Base-by-base conservation (phyloP, 1,139 yeast species). In the Zygoascus sp. region DNA sequence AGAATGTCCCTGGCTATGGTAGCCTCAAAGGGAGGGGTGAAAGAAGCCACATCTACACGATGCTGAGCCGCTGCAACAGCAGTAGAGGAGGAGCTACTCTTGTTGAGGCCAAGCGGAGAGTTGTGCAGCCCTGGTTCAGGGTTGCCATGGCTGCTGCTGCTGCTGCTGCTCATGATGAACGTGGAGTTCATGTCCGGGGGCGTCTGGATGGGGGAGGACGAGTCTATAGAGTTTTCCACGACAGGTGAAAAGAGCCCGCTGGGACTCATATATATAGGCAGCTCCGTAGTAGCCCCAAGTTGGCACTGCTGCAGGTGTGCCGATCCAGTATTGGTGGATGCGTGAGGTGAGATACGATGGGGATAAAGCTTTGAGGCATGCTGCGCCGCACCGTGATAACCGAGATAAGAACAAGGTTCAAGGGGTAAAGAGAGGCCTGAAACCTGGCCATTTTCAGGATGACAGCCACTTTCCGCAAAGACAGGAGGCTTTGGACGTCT, bases 331-430 rank as follows among this genome's bases (percentile, higher is more conserved):
- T 21, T 27, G n/a, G 39, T 35, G 27, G 27, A 6, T n/a, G 11
- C 10, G 15, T 7, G 3, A 15, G 15, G 34, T 13, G 15, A 30
- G 34, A 30, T 30, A 5, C 34, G 25, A 35, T 35, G 39, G 15
- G 39, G 25, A 35, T 17, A 9, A 13, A 16, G 19, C 9, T 35
- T 35, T 20, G 39, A 17, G 39, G 39, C 13, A 11, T 8, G 15
- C n/a, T 13, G 19, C 39, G 39, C 39, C 39, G 39, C 39, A 35
- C 16, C 39, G n/a, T 19, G 39, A 35, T 35, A 35, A 17, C 25
- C 39, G 39, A 35, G 39, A 35, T 35, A 35, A 35, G 39, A 35
- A 35, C 39, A 19, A 35, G 39, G 39, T 35, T 35, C 39, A 35
- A 35, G 39, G 39, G 27, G 39, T 11, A 5, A 30, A 13, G 34